phyloP scores from a whole-genome alignment of 2,329 filamentous ascomycete species.

The Didymella exigua region DNA sequence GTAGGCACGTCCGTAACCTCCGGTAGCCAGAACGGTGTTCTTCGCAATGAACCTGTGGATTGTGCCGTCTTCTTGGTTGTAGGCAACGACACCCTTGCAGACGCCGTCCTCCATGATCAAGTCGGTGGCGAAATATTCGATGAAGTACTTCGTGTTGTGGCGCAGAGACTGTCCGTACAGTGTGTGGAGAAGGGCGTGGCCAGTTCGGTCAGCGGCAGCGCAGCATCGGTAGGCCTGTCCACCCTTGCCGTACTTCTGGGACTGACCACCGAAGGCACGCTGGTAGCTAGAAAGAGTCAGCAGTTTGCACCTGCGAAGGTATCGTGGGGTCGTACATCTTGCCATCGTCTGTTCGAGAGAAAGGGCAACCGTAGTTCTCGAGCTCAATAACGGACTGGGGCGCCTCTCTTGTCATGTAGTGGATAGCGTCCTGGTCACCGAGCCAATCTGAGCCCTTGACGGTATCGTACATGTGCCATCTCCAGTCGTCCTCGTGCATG shows the following conservation, averaged over 20 bases:
- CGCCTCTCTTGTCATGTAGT: constrained; percentile 97
- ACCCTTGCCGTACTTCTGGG: constrained; percentile 92
- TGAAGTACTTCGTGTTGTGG: constrained; percentile 99
- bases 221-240: constrained; percentile 98
- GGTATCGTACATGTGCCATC: constrained; percentile 99
- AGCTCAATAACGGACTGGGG: constrained; percentile 91
- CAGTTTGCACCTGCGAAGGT: not conserved
- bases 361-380: constrained; percentile 96
- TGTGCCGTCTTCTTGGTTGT: constrained; percentile 98
- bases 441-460: constrained; percentile 98
- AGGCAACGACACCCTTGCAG: constrained; percentile 94
- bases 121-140: constrained; percentile 97
- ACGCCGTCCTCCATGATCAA: constrained; percentile 97
- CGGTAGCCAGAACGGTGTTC: constrained; percentile 95
- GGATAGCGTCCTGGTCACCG: constrained; percentile 95
- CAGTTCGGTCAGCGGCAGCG: constrained; percentile 93
- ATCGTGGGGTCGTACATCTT: constrained; percentile 68
- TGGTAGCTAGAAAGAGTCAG: constrained; percentile 70
- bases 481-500: constrained; percentile 98
- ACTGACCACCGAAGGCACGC: constrained; percentile 97
- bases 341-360: constrained; percentile 94
- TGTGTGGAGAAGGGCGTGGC: constrained; percentile 96
- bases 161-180: constrained; percentile 96
- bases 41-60: constrained; percentile 96
- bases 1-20: constrained; percentile 97